Percentiles rank a stretch among this genome's conserved stretches.
Evolutionary conservation across 345 rosid species (phyloP).

Genomic region (Durio zibethinus): DNA sequence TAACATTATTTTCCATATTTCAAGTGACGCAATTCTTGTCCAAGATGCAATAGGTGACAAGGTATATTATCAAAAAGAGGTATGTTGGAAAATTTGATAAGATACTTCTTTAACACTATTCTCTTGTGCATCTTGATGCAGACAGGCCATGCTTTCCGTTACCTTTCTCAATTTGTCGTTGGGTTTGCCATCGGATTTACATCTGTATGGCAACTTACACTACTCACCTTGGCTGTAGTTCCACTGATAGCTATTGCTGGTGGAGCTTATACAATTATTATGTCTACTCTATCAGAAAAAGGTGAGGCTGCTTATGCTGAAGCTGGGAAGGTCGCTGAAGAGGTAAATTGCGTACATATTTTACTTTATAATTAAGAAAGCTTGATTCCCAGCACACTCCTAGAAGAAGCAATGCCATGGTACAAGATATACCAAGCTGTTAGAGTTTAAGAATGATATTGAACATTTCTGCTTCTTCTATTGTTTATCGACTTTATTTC

Average conservation of each 20-base stretch:
- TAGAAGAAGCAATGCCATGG: not conserved
- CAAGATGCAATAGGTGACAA: constrained; percentile 93
- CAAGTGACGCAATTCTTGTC: constrained; percentile 78
- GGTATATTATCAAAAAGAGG: constrained; percentile 33
- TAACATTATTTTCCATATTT: constrained; percentile 59
- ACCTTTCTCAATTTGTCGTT: constrained; percentile 56
- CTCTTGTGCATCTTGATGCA: constrained; percentile 32
- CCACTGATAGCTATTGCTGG: constrained; percentile 78
- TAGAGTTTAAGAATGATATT: not conserved
- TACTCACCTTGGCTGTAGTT: constrained; percentile 81
- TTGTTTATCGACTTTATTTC: not conserved
- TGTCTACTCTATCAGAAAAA: constrained; percentile 73
- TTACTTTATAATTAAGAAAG: not conserved
- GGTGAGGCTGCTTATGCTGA: constrained; percentile 83
- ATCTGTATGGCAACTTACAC: constrained; percentile 78
- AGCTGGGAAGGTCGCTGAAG: constrained; percentile 77
- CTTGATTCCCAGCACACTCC: not conserved
- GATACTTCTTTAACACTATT: constrained; percentile 9
- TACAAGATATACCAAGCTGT: not conserved
- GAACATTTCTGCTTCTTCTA: not conserved
- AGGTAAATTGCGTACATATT: constrained; percentile 37
- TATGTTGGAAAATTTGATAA: not conserved
- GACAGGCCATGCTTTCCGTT: constrained; percentile 77
- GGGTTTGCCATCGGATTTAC: constrained; percentile 67
- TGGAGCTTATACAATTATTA: constrained; percentile 60